Conservation (phyloP, 345 rosid species). For the Aurinia saxatilis region DNA sequence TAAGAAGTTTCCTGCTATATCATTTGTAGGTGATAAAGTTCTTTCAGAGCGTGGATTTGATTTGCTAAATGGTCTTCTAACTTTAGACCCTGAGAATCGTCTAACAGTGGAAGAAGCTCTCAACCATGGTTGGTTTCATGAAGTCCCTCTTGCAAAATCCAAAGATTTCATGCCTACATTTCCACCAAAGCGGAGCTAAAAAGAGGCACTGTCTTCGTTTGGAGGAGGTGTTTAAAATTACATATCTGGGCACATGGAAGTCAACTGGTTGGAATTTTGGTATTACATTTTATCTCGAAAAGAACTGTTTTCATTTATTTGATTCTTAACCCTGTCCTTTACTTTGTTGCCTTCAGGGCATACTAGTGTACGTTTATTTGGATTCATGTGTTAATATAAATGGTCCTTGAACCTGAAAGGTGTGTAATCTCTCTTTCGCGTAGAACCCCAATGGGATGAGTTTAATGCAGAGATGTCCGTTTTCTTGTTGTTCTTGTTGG, state of each 20-base stretch:
- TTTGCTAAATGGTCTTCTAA: conserved; percentile 56
- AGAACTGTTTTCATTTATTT: background rate
- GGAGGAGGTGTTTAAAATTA: conserved; percentile 8
- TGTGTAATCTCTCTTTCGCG: conserved; percentile 8
- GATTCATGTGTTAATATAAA: conserved; percentile 19
- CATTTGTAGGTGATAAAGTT: conserved; percentile 62
- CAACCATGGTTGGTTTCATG: conserved; percentile 73
- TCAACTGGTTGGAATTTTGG: background rate
- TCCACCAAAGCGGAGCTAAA: conserved; percentile 37
- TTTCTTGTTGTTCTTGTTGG: background rate
- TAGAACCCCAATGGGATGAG: background rate
- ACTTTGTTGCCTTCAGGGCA: conserved; percentile 16
- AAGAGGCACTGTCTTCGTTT: conserved; percentile 5
- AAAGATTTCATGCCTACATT: conserved; percentile 78
- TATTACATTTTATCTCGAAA: background rate
- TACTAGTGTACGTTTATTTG: conserved; percentile 9
- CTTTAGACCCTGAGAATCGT: conserved; percentile 73
- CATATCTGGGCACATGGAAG: background rate
- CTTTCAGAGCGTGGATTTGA: conserved; percentile 86
- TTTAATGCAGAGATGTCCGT: background rate
- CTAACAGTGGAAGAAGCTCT: conserved; percentile 72
- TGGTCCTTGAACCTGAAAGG: conserved; percentile 19
- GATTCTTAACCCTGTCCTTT: conserved; percentile 3
- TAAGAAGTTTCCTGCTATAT: conserved; percentile 68
- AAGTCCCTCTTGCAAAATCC: conserved; percentile 68